Evolutionary conservation across 2,329 filamentous ascomycete genomes (phyloP).

Genomic region (Metarhizium brunneum): DNA sequence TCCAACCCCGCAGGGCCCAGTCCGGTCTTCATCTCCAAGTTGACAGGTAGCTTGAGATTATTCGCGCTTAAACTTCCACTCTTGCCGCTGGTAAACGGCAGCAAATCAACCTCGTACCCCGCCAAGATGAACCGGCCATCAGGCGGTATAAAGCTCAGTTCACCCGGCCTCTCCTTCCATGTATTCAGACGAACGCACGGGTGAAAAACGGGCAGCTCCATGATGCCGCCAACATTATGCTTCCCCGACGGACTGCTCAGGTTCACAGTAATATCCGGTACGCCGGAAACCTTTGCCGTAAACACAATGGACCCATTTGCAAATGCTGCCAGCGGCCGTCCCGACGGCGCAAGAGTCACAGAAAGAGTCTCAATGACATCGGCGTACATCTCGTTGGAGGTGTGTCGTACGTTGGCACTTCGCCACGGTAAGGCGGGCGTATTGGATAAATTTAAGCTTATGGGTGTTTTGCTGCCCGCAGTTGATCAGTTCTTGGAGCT

Average conservation of each 20-base stretch:
- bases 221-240: conserved; percentile 61
- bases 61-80: conserved; percentile 45
- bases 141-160: conserved; percentile 91
- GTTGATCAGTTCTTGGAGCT: conserved; percentile 5
- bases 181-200: conserved; percentile 85
- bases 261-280: conserved; percentile 79
- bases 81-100: conserved; percentile 58
- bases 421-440: conserved; percentile 71
- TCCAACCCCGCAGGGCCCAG: conserved; percentile 69
- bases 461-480: conserved; percentile 28
- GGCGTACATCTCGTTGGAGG: conserved; percentile 93
- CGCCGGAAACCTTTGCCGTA: conserved; percentile 86
- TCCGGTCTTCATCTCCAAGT: conserved; percentile 70
- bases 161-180: conserved; percentile 82
- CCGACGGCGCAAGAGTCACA: conserved; percentile 84
- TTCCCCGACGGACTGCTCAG: conserved; percentile 76
- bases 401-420: conserved; percentile 84
- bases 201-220: conserved; percentile 90
- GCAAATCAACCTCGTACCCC: conserved; percentile 86
- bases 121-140: conserved; percentile 90
- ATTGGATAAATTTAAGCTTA: conserved; percentile 31
- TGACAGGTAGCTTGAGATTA: conserved; percentile 72
- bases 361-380: conserved; percentile 86
- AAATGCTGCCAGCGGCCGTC: conserved; percentile 75
- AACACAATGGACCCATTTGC: conserved; percentile 91